These are phyloP conservation scores for Eurotiales sp. DNA, from an alignment of 2,329 filamentous ascomycete species.

Conservation along the genomic window DNA sequence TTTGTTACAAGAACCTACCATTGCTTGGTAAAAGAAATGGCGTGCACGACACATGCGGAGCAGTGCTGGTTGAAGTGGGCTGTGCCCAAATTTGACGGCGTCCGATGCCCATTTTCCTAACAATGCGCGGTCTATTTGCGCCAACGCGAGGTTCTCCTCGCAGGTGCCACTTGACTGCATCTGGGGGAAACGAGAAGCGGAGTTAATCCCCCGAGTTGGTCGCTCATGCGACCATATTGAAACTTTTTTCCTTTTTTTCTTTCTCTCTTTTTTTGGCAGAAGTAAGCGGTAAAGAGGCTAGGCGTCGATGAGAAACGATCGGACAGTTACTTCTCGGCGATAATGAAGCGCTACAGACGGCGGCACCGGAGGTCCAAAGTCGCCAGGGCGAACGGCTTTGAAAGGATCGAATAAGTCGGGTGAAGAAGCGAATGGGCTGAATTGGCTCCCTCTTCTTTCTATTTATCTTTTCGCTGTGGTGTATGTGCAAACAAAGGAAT, in stretches of 20 bases:
- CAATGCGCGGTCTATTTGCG: not conserved
- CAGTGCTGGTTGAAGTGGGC: slow-evolving; percentile 35
- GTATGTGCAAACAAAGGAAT: no score
- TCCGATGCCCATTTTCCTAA: slow-evolving; percentile 27
- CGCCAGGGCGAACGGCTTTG: no score
- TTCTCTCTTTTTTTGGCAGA: no score
- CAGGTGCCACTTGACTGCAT: slow-evolving; percentile 10
- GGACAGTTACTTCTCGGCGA: no score
- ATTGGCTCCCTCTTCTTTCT: no score
- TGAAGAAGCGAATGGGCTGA: no score
- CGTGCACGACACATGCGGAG: slow-evolving; percentile 52
- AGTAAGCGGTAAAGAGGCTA: no score
- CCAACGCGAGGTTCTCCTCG: slow-evolving; percentile 10
- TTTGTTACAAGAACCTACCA: slow-evolving; percentile 39
- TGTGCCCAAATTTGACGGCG: slow-evolving; percentile 41
- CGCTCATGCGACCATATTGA: not conserved
- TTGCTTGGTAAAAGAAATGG: slow-evolving; percentile 60
- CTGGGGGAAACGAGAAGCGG: not conserved
- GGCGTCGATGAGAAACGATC: no score
- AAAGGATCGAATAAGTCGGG: no score
- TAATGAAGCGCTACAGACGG: no score
- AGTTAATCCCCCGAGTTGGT: not conserved
- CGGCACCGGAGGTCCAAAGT: no score
- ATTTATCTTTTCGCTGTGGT: no score
- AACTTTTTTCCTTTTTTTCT: not conserved